Evolutionary conservation across 768 basidiomycete species (phyloP).

Genomic region (Amanita fuliginea): DNA sequence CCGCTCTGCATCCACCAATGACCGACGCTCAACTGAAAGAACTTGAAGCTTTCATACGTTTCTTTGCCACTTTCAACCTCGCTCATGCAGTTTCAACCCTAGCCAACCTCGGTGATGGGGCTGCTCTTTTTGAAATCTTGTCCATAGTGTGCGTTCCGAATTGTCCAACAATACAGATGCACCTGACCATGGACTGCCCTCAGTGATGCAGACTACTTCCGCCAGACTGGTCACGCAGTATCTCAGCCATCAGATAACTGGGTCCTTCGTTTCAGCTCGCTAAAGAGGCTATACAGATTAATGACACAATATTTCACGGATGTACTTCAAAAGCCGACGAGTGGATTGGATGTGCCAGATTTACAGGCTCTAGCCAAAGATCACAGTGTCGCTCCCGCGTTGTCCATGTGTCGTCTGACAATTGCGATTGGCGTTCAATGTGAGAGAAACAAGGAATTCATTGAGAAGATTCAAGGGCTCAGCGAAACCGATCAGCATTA

Average conservation of each 20-base stretch:
- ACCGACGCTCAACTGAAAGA: slow-evolving; percentile 40
- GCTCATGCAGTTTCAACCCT: slow-evolving; percentile 48
- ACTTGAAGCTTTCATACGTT: slow-evolving; percentile 71
- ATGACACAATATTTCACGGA: slow-evolving; percentile 85
- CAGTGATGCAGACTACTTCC: slow-evolving; percentile 77
- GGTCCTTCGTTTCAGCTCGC: slow-evolving; percentile 74
- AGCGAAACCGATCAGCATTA: slow-evolving; percentile 78
- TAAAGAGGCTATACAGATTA: slow-evolving; percentile 79
- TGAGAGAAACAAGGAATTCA: slow-evolving; percentile 79
- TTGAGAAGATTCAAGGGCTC: slow-evolving; percentile 78
- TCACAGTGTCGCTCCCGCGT: slow-evolving; percentile 47
- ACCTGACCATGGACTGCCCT: neutral
- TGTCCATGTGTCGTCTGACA: slow-evolving; percentile 69
- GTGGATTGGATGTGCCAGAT: slow-evolving; percentile 76
- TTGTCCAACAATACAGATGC: neutral
- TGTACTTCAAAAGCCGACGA: slow-evolving; percentile 70
- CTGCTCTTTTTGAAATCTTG: slow-evolving; percentile 65
- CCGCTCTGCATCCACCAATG: slow-evolving; percentile 13
- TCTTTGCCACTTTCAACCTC: slow-evolving; percentile 67
- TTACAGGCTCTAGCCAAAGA: slow-evolving; percentile 81
- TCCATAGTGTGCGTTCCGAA: slow-evolving; percentile 51
- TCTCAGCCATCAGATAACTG: slow-evolving; percentile 73
- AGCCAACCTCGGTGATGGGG: slow-evolving; percentile 72
- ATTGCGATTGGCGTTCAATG: slow-evolving; percentile 86
- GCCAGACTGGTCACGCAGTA: slow-evolving; percentile 43